A percentile compares a stretch with the other conserved stretches of the same genome.
These are phyloP conservation scores for Trametes villosa DNA, from an alignment of 768 basidiomycete species.

Conservation along the genomic window DNA sequence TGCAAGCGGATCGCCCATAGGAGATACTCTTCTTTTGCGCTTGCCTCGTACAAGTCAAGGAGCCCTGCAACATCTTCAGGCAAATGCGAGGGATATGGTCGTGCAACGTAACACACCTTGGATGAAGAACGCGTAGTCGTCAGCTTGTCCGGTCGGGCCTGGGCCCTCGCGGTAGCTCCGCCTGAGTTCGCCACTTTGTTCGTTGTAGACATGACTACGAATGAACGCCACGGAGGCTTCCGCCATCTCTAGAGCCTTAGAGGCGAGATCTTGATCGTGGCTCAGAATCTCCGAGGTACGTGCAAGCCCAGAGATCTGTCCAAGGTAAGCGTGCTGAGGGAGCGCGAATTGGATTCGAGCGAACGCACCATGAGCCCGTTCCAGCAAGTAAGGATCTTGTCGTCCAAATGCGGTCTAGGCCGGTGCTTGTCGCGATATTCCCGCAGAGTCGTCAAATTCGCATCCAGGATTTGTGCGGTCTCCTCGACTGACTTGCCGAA, in stretches of 20 bases:
- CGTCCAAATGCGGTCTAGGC: slow-evolving; percentile 45
- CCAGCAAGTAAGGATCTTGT: slow-evolving; percentile 47
- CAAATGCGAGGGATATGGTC: background rate
- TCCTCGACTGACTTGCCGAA: slow-evolving; percentile 28
- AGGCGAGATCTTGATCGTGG: background rate
- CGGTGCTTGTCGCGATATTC: slow-evolving; percentile 38
- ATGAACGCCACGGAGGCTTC: slow-evolving; percentile 27
- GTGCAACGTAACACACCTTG: slow-evolving; percentile 31
- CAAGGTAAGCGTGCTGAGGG: background rate
- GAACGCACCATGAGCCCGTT: slow-evolving; percentile 44
- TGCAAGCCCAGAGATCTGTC: slow-evolving; percentile 30
- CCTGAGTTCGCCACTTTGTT: slow-evolving; percentile 28
- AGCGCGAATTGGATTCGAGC: background rate
- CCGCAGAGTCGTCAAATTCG: slow-evolving; percentile 30
- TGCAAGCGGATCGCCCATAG: slow-evolving; percentile 42
- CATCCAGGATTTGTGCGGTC: slow-evolving; percentile 27
- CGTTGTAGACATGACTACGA: slow-evolving; percentile 24
- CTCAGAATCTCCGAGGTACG: slow-evolving; percentile 24
- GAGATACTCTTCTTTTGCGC: slow-evolving; percentile 38
- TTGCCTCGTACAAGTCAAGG: slow-evolving; percentile 43
- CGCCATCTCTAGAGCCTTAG: slow-evolving; percentile 17
- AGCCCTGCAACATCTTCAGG: slow-evolving; percentile 23
- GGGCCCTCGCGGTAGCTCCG: slow-evolving; percentile 42
- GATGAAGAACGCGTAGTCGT: slow-evolving; percentile 45
- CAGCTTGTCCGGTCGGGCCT: slow-evolving; percentile 42